Evolutionary conservation across 2,329 filamentous ascomycete species (phyloP), one percentile per base, ranked within the genome.

Genomic region (Colletotrichum sp.): DNA sequence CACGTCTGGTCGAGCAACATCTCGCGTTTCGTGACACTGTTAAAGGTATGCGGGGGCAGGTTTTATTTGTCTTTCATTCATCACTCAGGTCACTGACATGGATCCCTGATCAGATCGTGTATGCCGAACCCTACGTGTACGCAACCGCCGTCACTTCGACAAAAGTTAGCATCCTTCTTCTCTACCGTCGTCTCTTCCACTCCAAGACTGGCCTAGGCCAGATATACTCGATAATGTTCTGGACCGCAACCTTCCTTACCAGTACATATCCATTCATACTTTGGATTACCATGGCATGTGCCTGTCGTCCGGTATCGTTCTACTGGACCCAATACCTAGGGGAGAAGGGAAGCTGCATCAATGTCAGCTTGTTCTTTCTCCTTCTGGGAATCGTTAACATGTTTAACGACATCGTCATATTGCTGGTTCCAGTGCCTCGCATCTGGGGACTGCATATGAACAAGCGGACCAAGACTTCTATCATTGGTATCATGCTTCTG

Each of bases 321-420:
- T 77, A 70, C 60, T 73, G 69, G 73, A 68, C 64, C 5, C 70
- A 74, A 6, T 76, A 74, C 24, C 36, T 66, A 2, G 73, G 76
- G 30, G 62, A 26, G 13, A 24, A 30, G 18, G 71, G 66, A 15
- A 69, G 30, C 9, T 73, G 71, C 26, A 73, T 73, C 36, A 68
- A 68, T n/a, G 64, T 68, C 63, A 62, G 57, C 55, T 36, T 68
- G 34, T 73, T 73, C 36, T 73, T 73, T 18, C 65, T 73, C 1
- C 34, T 62, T 34, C 63, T 68, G 2, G 71, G 71, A 3, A 73
- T 73, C 16, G 39, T 73, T 28, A 73, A 73, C 64, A 73, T 73
- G 71, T 49, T 73, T 5, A 76, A 76, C 55, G 76, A 77, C 30
- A 59, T 77, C 15, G n/a, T 77, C 36, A 71, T 77, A 26, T 70